Percentiles rank a stretch among this genome's conserved stretches.
Conservation (phyloP, 495 filamentous ascomycete species). For the Niebla homalea region DNA sequence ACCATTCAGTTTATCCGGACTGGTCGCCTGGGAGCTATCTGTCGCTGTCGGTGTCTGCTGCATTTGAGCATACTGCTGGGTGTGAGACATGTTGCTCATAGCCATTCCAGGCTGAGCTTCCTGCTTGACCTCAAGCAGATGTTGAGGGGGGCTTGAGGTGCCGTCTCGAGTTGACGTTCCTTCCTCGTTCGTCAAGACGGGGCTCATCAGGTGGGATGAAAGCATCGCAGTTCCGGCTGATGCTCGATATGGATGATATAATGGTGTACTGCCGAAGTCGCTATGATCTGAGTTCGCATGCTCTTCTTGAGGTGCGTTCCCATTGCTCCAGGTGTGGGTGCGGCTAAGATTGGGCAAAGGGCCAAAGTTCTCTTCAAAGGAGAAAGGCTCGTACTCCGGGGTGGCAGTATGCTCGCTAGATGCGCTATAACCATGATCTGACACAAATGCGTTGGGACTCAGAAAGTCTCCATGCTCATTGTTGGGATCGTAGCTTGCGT, state of each 20-base stretch:
- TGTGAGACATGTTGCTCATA: slow-evolving; percentile 3
- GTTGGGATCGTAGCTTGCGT: background rate
- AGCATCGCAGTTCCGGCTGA: slow-evolving; percentile 15
- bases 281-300: too few relatives aligned
- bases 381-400: slow-evolving; percentile 1
- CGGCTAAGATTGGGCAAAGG: background rate
- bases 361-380: slow-evolving; percentile 12
- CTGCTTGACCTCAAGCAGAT: background rate
- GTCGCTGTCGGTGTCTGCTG: slow-evolving; percentile 13
- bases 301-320: background rate
- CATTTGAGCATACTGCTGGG: slow-evolving; percentile 1
- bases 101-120: background rate
- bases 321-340: background rate
- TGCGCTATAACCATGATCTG: slow-evolving; percentile 14
- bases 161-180: slow-evolving; percentile 13
- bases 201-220: slow-evolving; percentile 14
- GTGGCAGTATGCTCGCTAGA: slow-evolving; percentile 14
- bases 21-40: slow-evolving; percentile 12
- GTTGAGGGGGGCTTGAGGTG: slow-evolving; percentile 11
- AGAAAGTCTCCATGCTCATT: slow-evolving; percentile 9
- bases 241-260: slow-evolving; percentile 3
- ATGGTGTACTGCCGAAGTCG: background rate
- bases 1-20: slow-evolving; percentile 7
- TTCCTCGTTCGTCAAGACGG: slow-evolving; percentile 15
- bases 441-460: slow-evolving; percentile 12